Percentiles rank a stretch among this genome's conserved stretches.
Evolutionary conservation across 2,329 filamentous ascomycete genomes (phyloP).

Genomic region (Fusarium penzigii): DNA sequence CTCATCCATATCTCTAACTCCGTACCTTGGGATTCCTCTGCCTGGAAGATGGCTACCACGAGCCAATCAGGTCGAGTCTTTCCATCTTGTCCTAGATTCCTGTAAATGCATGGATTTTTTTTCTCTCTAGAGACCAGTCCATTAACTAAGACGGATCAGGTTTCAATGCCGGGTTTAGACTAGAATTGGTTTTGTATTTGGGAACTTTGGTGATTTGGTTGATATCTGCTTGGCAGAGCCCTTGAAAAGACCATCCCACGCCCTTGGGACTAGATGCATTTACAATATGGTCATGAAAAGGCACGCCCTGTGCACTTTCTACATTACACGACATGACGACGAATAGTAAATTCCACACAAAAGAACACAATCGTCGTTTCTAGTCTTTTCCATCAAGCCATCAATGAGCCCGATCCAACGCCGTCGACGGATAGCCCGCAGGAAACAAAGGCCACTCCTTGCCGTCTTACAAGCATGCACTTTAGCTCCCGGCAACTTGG

Average conservation of each 20-base stretch:
- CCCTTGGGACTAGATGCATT: neutral
- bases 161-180: no score
- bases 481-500: neutral
- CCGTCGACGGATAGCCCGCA: no score
- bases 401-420: no score
- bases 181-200: neutral
- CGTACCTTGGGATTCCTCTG: neutral
- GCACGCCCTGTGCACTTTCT: neutral
- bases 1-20: no score
- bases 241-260: neutral
- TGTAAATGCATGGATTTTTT: no score
- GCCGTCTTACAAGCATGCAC: neutral
- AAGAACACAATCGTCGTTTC: neutral
- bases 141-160: no score
- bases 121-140: no score
- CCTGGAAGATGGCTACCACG: neutral
- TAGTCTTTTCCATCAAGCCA: no score
- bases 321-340: neutral
- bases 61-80: neutral
- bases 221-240: neutral
- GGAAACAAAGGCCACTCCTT: neutral
- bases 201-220: neutral
- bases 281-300: neutral
- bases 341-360: neutral
- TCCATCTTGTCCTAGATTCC: no score